phyloP scores from a whole-genome alignment of 2,329 filamentous ascomycete species.

The Westerdykella sp. region DNA sequence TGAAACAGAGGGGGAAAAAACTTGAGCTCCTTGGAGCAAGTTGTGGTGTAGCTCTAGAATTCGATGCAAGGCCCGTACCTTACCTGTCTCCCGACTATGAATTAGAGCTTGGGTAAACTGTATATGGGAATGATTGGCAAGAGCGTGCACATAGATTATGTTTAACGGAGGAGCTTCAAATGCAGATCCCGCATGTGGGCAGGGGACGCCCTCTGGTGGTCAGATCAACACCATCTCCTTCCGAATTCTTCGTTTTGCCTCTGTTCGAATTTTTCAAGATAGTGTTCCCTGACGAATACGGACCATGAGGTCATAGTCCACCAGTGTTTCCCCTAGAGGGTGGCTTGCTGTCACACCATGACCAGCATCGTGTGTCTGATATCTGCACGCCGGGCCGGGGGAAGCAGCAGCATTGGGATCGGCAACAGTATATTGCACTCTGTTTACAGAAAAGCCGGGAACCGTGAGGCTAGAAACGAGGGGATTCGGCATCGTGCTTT shows the following conservation, averaged over 20 bases:
- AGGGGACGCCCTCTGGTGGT: background rate
- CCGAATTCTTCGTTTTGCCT: background rate
- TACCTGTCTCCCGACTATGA: slow-evolving; percentile 1
- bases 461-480: background rate
- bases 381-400: background rate
- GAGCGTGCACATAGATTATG: background rate
- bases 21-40: background rate
- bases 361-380: background rate
- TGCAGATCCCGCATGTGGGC: slow-evolving; percentile 1
- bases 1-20: background rate
- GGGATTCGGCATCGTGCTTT: background rate
- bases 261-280: background rate
- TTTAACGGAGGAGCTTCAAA: background rate
- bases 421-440: background rate
- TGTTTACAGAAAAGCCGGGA: background rate
- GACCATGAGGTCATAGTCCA: slow-evolving; percentile 10
- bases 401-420: background rate
- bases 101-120: slow-evolving; percentile 1
- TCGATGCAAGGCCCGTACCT: slow-evolving; percentile 6
- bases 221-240: background rate
- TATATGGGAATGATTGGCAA: slow-evolving; percentile 7
- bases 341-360: background rate
- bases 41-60: slow-evolving; percentile 3
- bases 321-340: slow-evolving; percentile 2
- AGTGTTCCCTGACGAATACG: background rate